A percentile compares a stretch with the other conserved stretches of the same genome.
These are phyloP conservation scores for Brettanomyces bruxellensis DNA, from an alignment of 805 yeast genomes.

Conservation along the genomic window DNA sequence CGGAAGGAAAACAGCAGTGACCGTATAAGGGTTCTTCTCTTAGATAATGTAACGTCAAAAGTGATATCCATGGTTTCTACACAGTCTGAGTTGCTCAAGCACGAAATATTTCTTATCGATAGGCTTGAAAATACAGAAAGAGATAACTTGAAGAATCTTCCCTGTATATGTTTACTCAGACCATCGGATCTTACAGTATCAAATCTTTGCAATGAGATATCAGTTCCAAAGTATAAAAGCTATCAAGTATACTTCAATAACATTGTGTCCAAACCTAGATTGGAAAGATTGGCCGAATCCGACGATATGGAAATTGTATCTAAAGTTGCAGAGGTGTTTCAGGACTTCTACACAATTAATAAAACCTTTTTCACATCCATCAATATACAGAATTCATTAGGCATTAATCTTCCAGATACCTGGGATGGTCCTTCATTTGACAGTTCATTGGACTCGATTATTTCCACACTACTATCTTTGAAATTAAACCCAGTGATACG, in stretches of 20 bases:
- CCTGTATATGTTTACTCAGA: slow-evolving; percentile 70
- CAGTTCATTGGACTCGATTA: slow-evolving; percentile 31
- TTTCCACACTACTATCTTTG: slow-evolving; percentile 58
- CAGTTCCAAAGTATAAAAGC: slow-evolving; percentile 67
- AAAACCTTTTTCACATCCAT: slow-evolving; percentile 43
- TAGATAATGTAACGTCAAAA: slow-evolving; percentile 74
- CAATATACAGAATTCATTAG: slow-evolving; percentile 16
- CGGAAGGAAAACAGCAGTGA: slow-evolving; percentile 14
- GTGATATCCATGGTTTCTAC: slow-evolving; percentile 84
- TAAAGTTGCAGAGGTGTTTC: slow-evolving; percentile 74
- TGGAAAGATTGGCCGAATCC: slow-evolving; percentile 83
- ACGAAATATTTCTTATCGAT: slow-evolving; percentile 81
- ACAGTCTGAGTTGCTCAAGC: slow-evolving; percentile 72
- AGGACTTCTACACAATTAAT: slow-evolving; percentile 72
- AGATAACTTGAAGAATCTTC: slow-evolving; percentile 68
- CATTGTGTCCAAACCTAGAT: slow-evolving; percentile 59
- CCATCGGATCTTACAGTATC: slow-evolving; percentile 63
- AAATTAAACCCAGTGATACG: slow-evolving; percentile 73
- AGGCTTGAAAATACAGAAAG: slow-evolving; percentile 48
- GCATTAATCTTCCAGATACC: slow-evolving; percentile 22
- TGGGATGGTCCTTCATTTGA: slow-evolving; percentile 41
- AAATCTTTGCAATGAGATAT: slow-evolving; percentile 54
- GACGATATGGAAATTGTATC: slow-evolving; percentile 79
- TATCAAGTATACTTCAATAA: slow-evolving; percentile 79
- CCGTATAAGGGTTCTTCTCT: slow-evolving; percentile 59